Conservation (phyloP, 352 stramenopile species). For the Phytopythium boreale region DNA sequence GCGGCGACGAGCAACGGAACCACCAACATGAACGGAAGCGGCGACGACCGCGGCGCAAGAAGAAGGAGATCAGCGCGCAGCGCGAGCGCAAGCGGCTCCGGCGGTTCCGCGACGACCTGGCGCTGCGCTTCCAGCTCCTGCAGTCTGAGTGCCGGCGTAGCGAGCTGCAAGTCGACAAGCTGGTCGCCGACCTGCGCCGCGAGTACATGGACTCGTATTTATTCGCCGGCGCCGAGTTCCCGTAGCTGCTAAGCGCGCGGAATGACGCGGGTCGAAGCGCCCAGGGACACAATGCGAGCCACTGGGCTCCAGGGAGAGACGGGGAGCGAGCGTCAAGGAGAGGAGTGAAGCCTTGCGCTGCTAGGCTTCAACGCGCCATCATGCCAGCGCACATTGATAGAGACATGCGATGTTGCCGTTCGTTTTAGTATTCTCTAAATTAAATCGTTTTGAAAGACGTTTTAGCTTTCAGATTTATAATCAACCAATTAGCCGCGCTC, state of each 20-base stretch:
- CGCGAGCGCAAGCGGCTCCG: constrained; percentile 46
- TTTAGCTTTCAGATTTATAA: neutral
- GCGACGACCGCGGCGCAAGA: constrained; percentile 11
- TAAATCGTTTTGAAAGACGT: constrained; percentile 6
- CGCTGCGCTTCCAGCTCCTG: constrained; percentile 54
- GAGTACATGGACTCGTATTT: constrained; percentile 71
- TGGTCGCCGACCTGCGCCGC: constrained; percentile 47
- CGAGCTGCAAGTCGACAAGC: constrained; percentile 52
- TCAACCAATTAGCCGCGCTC: neutral
- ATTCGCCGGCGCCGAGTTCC: constrained; percentile 28
- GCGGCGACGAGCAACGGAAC: neutral
- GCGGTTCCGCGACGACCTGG: constrained; percentile 42
- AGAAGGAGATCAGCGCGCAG: constrained; percentile 14
- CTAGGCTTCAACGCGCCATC: neutral
- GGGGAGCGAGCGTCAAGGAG: neutral
- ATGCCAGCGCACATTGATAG: neutral
- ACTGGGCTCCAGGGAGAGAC: neutral
- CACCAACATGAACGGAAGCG: constrained; percentile 9
- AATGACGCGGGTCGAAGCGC: neutral
- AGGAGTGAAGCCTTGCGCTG: neutral
- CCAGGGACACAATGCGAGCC: no score
- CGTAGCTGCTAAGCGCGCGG: neutral
- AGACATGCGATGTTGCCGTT: neutral
- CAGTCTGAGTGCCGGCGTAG: constrained; percentile 52
- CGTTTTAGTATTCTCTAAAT: neutral